These are phyloP conservation scores for Phoma sp. DNA, from an alignment of 2,329 filamentous ascomycete genomes.

Conservation along the genomic window DNA sequence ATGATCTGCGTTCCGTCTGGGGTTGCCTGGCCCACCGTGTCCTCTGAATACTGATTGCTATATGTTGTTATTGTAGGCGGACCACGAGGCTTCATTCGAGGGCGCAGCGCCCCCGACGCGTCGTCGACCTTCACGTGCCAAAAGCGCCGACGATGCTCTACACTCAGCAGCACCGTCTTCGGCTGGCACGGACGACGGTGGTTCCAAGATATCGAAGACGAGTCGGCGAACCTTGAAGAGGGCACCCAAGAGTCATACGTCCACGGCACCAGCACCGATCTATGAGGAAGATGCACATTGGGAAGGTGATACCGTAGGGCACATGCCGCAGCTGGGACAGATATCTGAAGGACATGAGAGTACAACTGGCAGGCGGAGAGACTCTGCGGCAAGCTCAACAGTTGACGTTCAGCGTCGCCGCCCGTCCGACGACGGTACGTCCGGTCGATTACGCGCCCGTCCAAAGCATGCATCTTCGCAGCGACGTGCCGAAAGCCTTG, in stretches of 20 bases:
- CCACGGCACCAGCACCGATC: slow-evolving; percentile 18
- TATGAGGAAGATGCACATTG: slow-evolving; percentile 22
- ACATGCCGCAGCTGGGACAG: slow-evolving; percentile 51
- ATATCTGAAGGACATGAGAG: slow-evolving; percentile 50
- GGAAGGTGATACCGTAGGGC: slow-evolving; percentile 34
- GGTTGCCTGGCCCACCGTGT: slow-evolving; percentile 13
- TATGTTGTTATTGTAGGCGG: slow-evolving; percentile 34
- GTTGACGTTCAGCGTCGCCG: slow-evolving; percentile 24
- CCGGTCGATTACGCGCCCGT: slow-evolving; percentile 39
- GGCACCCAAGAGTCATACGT: slow-evolving; percentile 27
- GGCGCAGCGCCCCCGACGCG: slow-evolving; percentile 29
- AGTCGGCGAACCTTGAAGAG: slow-evolving; percentile 32
- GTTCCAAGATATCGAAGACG: slow-evolving; percentile 29
- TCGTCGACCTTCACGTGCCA: slow-evolving; percentile 37
- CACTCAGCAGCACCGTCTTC: slow-evolving; percentile 28
- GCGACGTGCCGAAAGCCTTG: slow-evolving; percentile 39
- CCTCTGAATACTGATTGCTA: slow-evolving; percentile 28
- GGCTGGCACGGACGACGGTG: slow-evolving; percentile 33
- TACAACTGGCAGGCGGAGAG: slow-evolving; percentile 27
- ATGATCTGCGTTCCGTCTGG: slow-evolving; percentile 31
- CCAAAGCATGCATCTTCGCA: slow-evolving; percentile 45
- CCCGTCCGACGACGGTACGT: slow-evolving; percentile 28
- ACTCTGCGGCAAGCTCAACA: slow-evolving; percentile 32
- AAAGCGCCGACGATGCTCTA: slow-evolving; percentile 26
- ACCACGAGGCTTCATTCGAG: slow-evolving; percentile 35